A percentile compares a stretch with the other conserved stretches of the same genome.
phyloP scores from a whole-genome alignment of 805 yeast species.

The Yarrowia sp. region DNA sequence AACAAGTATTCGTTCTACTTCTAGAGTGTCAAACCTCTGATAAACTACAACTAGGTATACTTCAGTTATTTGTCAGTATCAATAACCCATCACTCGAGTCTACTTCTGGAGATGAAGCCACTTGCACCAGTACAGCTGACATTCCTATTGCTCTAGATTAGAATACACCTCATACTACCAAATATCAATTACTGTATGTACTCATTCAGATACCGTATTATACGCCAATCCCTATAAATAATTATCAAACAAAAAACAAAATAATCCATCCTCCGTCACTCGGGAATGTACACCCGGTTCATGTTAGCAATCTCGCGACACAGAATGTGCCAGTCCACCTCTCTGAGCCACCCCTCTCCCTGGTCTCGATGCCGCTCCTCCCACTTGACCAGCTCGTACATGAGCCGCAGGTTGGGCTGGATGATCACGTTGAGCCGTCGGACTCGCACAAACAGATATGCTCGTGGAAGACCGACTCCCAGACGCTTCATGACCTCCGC shows the following conservation, averaged over 20 bases:
- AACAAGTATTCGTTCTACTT: no score
- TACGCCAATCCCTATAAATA: conserved; percentile 25
- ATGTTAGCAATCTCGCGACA: conserved; percentile 79
- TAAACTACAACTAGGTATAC: no score
- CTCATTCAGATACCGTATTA: no score
- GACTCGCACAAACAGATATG: conserved; percentile 86
- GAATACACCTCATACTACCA: no score
- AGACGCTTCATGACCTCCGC: conserved; percentile 89
- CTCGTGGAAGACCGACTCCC: conserved; percentile 64
- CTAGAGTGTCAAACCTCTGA: no score
- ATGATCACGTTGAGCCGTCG: conserved; percentile 86
- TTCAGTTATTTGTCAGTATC: no score
- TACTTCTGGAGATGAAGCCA: no score
- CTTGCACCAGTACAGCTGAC: no score
- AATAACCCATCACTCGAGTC: no score
- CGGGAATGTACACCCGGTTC: conserved; percentile 61
- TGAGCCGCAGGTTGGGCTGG: conserved; percentile 87
- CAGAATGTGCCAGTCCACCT: conserved; percentile 83
- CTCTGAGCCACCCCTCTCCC: conserved; percentile 45
- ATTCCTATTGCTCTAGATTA: no score
- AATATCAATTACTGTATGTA: no score
- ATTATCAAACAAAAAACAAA: conserved; percentile 11
- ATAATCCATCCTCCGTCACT: conserved; percentile 29
- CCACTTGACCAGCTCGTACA: conserved; percentile 84
- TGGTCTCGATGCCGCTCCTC: conserved; percentile 44